Conservation (phyloP, 2,329 filamentous ascomycete genomes). For the Epichloe aotearoae region DNA sequence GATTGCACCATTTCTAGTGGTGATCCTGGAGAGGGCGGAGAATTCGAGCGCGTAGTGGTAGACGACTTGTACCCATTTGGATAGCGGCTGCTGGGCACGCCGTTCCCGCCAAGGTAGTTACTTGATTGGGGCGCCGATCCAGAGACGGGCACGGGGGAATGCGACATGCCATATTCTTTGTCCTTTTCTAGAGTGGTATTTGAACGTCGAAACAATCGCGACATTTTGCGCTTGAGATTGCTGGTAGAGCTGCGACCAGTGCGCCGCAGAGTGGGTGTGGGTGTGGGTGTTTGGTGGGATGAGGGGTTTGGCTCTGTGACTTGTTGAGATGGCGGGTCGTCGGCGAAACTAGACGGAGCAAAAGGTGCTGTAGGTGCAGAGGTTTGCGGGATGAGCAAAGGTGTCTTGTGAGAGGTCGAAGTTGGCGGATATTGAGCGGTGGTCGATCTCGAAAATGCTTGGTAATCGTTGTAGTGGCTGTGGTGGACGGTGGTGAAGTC, state of each 20-base stretch:
- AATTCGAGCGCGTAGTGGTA: constrained; percentile 32
- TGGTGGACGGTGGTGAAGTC: constrained; percentile 34
- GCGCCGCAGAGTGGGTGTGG: constrained; percentile 23
- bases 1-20: constrained; percentile 28
- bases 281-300: constrained; percentile 5
- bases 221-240: constrained; percentile 36
- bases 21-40: constrained; percentile 36
- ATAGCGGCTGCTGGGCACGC: constrained; percentile 25
- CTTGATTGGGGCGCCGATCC: constrained; percentile 10
- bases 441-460: constrained; percentile 13
- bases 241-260: constrained; percentile 29
- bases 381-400: constrained; percentile 7
- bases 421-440: constrained; percentile 7
- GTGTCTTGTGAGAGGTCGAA: constrained; percentile 3
- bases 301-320: constrained; percentile 4
- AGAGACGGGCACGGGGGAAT: constrained; percentile 8
- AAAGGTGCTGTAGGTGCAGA: neutral
- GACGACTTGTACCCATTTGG: constrained; percentile 29
- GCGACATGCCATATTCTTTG: constrained; percentile 11
- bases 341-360: neutral
- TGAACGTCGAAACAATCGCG: constrained; percentile 33
- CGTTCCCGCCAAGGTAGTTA: constrained; percentile 2
- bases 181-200: constrained; percentile 20
- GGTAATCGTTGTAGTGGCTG: constrained; percentile 16
- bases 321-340: neutral